phyloP scores from a whole-genome alignment of 2,329 filamentous ascomycete genomes.

The Aspergillus glaucus region DNA sequence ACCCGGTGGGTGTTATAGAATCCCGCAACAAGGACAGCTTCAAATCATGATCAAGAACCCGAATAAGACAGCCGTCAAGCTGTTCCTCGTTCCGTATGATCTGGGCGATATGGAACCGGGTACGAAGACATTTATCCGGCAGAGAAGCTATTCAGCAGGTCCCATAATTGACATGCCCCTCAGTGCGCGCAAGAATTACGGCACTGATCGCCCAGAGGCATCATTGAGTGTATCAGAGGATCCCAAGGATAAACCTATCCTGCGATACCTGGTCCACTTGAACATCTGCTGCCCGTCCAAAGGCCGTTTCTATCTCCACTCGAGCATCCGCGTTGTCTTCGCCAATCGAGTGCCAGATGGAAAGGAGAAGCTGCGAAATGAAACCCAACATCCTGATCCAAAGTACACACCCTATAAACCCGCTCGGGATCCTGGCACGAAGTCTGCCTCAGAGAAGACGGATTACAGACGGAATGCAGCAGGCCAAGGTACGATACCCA shows the following conservation, averaged over 20 bases:
- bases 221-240: constrained; percentile 41
- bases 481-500: constrained; percentile 31
- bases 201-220: constrained; percentile 50
- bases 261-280: constrained; percentile 86
- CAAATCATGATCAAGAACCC: constrained; percentile 98
- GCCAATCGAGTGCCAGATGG: constrained; percentile 93
- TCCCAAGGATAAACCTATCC: constrained; percentile 54
- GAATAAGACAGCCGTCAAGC: constrained; percentile 94
- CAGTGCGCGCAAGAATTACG: constrained; percentile 34
- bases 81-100: constrained; percentile 92
- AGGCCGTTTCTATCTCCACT: constrained; percentile 83
- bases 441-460: constrained; percentile 54
- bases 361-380: constrained; percentile 85
- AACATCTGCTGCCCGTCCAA: constrained; percentile 85
- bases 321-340: constrained; percentile 88
- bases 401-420: constrained; percentile 80
- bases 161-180: constrained; percentile 70
- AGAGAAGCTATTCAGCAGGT: constrained; percentile 85
- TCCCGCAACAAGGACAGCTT: constrained; percentile 86
- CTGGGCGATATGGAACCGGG: constrained; percentile 85
- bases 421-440: constrained; percentile 44
- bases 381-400: constrained; percentile 83
- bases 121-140: constrained; percentile 91
- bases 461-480: constrained; percentile 51
- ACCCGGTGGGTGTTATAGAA: constrained; percentile 84